Percentiles rank a stretch among this genome's conserved stretches.
These are phyloP conservation scores for Prototheca wickerhamii DNA, from an alignment of 163 green algal genomes.

Conservation along the genomic window DNA sequence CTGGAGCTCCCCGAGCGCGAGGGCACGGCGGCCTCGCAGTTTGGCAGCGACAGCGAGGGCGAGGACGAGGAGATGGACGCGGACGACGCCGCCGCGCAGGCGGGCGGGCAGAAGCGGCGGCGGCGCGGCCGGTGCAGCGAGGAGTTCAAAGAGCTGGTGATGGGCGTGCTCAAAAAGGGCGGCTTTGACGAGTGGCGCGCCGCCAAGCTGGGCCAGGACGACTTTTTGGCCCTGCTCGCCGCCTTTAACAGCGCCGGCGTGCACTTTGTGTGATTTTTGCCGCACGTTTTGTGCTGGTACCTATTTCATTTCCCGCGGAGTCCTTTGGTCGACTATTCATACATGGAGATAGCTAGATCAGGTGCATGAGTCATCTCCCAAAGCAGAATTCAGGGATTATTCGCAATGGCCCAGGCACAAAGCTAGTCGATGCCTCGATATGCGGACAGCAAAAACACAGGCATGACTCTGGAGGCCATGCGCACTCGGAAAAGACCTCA, in stretches of 20 bases:
- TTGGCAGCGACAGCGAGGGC: slow-evolving; percentile 10
- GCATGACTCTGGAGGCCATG: too few relatives aligned
- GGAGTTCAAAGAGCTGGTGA: slow-evolving; percentile 47
- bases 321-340: too few relatives aligned
- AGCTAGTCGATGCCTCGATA: too few relatives aligned
- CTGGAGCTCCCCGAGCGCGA: neutral
- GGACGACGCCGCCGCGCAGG: neutral
- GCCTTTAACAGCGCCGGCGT: slow-evolving; percentile 77
- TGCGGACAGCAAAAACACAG: too few relatives aligned
- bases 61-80: slow-evolving; percentile 21
- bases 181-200: slow-evolving; percentile 55
- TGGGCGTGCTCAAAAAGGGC: slow-evolving; percentile 49
- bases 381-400: too few relatives aligned
- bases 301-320: too few relatives aligned
- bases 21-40: neutral
- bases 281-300: neutral
- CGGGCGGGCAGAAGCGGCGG: slow-evolving; percentile 7
- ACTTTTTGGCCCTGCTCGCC: slow-evolving; percentile 76
- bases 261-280: slow-evolving; percentile 57
- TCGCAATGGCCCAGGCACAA: too few relatives aligned
- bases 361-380: too few relatives aligned
- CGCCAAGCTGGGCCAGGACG: slow-evolving; percentile 81
- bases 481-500: too few relatives aligned
- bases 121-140: slow-evolving; percentile 32
- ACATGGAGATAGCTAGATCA: too few relatives aligned